These are phyloP conservation scores for Phaeosphaeriaceae sp. DNA, from an alignment of 2,329 filamentous ascomycete species.

Conservation along the genomic window DNA sequence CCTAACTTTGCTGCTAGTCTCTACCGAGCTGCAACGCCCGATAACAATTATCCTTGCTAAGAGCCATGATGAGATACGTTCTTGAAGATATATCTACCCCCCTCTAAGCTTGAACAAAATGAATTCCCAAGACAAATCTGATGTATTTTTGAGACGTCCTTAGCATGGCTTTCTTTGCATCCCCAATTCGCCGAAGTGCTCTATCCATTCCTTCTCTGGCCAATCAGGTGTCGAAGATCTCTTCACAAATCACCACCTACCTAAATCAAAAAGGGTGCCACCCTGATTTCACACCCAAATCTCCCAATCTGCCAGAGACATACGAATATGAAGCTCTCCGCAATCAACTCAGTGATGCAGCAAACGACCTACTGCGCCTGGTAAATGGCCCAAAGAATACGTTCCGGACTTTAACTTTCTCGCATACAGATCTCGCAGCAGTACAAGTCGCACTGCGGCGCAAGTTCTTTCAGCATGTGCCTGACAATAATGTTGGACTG, in stretches of 20 bases:
- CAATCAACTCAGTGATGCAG: conserved; percentile 12
- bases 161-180: not conserved
- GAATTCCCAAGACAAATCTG: too few relatives aligned
- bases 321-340: conserved; percentile 9
- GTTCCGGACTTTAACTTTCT: conserved; percentile 4
- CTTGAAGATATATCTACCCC: too few relatives aligned
- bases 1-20: too few relatives aligned
- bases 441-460: conserved; percentile 12
- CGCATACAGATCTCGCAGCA: conserved; percentile 12
- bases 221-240: not conserved
- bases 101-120: too few relatives aligned
- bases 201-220: not conserved
- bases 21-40: too few relatives aligned
- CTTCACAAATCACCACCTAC: not conserved
- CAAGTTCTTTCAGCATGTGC: conserved; percentile 13
- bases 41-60: too few relatives aligned
- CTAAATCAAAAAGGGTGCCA: not conserved
- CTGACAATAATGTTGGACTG: conserved; percentile 2
- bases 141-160: too few relatives aligned
- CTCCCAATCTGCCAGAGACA: conserved; percentile 3
- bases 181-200: not conserved
- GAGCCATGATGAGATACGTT: too few relatives aligned
- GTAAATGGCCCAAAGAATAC: conserved; percentile 13
- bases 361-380: conserved; percentile 10
- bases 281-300: conserved; percentile 6